phyloP scores from a whole-genome alignment of 768 basidiomycete species.

The Multifurca ochricompacta region DNA sequence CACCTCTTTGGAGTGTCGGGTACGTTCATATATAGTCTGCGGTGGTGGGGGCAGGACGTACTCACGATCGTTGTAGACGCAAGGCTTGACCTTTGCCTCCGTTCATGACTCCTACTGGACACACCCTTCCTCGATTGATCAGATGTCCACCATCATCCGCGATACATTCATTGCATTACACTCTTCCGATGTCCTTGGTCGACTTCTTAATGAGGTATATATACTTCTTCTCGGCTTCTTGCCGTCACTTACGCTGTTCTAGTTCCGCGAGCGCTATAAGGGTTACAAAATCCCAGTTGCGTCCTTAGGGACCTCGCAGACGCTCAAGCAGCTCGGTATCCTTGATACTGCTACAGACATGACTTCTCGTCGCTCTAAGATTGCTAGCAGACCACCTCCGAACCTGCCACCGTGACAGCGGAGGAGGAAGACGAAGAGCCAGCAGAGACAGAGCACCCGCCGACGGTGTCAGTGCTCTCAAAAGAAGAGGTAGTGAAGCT shows the following conservation, averaged over 20 bases:
- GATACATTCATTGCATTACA: conserved; percentile 92
- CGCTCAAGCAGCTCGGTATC: conserved; percentile 26
- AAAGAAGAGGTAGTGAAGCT: conserved; percentile 24
- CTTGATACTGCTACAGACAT: conserved; percentile 35
- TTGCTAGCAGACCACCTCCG: conserved; percentile 13
- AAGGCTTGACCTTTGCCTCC: conserved; percentile 78
- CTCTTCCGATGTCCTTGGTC: conserved; percentile 72
- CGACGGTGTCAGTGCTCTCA: conserved; percentile 22
- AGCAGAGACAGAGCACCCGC: conserved; percentile 24
- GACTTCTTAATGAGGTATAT: conserved; percentile 68
- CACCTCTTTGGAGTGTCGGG: conserved; percentile 84
- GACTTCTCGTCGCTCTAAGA: conserved; percentile 25
- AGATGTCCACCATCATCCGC: conserved; percentile 84
- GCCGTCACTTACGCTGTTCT: neutral
- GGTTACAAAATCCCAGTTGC: conserved; percentile 58
- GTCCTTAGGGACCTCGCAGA: conserved; percentile 31
- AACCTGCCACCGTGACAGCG: neutral
- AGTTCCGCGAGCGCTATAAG: conserved; percentile 28
- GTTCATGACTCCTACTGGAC: conserved; percentile 99
- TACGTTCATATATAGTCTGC: conserved; percentile 30
- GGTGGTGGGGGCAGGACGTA: neutral
- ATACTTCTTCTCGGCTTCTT: neutral
- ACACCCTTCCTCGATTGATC: conserved; percentile 78
- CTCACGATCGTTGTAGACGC: conserved; percentile 39
- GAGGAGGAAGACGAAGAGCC: conserved; percentile 21